phyloP scores from a whole-genome alignment of 1,139 yeast genomes.

The Nadsonia starkeyi-henricii region DNA sequence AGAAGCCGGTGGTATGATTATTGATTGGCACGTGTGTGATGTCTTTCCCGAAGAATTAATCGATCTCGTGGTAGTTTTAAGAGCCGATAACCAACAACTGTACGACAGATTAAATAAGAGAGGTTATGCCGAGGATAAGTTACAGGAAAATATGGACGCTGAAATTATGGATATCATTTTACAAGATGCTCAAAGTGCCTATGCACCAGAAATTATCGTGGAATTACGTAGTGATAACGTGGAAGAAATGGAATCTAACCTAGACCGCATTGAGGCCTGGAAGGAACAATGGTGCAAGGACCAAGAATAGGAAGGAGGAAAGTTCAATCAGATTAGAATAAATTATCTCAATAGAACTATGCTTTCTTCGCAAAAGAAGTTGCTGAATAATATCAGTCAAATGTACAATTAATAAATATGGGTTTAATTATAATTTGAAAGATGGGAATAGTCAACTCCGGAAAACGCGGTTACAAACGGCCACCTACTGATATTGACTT shows the following conservation, averaged over 20 bases:
- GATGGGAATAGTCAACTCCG: too few species aligned
- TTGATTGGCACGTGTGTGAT: constrained; percentile 98
- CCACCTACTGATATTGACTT: too few species aligned
- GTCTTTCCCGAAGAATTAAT: constrained; percentile 85
- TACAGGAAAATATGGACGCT: constrained; percentile 86
- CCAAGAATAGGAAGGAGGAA: constrained; percentile 6
- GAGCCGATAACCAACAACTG: constrained; percentile 58
- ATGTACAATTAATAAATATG: too few species aligned
- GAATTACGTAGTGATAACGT: constrained; percentile 58
- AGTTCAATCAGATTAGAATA: too few species aligned
- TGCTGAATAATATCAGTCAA: too few species aligned
- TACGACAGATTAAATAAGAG: constrained; percentile 57
- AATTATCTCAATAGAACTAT: too few species aligned
- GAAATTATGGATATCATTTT: constrained; percentile 91
- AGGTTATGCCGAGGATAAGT: constrained; percentile 64
- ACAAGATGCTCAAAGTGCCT: constrained; percentile 76
- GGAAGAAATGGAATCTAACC: constrained; percentile 69
- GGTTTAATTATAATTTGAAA: too few species aligned
- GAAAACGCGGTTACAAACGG: too few species aligned
- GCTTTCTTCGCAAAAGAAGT: too few species aligned
- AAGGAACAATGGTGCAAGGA: constrained; percentile 46
- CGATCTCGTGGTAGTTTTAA: constrained; percentile 78
- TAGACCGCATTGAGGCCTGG: constrained; percentile 66
- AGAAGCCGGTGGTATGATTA: constrained; percentile 68
- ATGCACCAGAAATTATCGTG: constrained; percentile 67